Percentiles rank a stretch among this genome's conserved stretches.
Evolutionary conservation across 352 stramenopile species (phyloP).

Genomic region (Pythium guiyangense): DNA sequence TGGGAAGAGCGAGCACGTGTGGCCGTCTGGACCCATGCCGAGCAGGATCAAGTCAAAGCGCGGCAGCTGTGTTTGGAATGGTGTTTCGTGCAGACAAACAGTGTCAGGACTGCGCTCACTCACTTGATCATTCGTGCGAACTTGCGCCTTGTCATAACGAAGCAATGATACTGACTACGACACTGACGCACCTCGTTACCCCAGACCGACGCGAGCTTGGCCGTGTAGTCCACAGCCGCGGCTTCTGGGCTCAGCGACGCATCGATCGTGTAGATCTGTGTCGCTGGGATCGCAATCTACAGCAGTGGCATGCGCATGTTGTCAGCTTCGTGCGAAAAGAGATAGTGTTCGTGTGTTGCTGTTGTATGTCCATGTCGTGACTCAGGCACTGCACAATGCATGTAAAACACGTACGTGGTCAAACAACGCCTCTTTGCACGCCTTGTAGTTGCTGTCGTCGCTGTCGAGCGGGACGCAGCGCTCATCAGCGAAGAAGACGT

Average conservation of each 20-base stretch:
- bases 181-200: slow-evolving; percentile 35
- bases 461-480: slow-evolving; percentile 91
- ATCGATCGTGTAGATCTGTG: slow-evolving; percentile 93
- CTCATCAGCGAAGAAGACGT: slow-evolving; percentile 98
- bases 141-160: neutral
- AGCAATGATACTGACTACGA: neutral
- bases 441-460: slow-evolving; percentile 95
- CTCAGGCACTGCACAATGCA: neutral
- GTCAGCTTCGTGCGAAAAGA: neutral
- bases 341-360: no score
- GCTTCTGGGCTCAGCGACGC: slow-evolving; percentile 54
- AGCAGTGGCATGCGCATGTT: neutral
- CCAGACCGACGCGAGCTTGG: slow-evolving; percentile 63
- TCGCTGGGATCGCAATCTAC: slow-evolving; percentile 60
- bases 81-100: neutral
- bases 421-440: slow-evolving; percentile 89
- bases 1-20: slow-evolving; percentile 98
- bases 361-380: no score
- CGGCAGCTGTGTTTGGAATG: slow-evolving; percentile 75
- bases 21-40: slow-evolving; percentile 97
- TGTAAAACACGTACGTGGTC: slow-evolving; percentile 43
- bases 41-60: slow-evolving; percentile 95
- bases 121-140: no score
- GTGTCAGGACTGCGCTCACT: neutral
- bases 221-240: slow-evolving; percentile 69